Evolutionary conservation across 163 green algal genomes (phyloP), one percentile per base, ranked within the genome.

Genomic region (Scenedesmus sp.): DNA sequence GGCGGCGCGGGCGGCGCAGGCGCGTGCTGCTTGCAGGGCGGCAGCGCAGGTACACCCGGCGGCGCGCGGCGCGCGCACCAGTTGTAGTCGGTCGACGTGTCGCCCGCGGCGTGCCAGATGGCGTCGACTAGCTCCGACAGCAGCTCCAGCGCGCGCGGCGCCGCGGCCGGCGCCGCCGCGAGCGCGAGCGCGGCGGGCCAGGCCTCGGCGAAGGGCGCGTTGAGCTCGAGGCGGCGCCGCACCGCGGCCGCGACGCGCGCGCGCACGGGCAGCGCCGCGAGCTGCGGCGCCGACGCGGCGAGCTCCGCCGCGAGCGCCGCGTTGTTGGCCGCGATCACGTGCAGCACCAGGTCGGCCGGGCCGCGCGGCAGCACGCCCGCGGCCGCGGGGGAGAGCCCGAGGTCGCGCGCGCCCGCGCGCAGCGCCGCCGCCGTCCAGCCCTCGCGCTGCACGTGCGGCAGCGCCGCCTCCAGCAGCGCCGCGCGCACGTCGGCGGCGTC

Each of bases 21-120:
- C n/a, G n/a, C n/a, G n/a, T n/a, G n/a, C n/a, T n/a, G n/a, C n/a
- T n/a, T n/a, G n/a, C n/a, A n/a, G n/a, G n/a, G n/a, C n/a, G n/a
- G n/a, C n/a, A n/a, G n/a, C n/a, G n/a, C n/a, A n/a, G n/a, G n/a
- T n/a, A n/a, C n/a, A n/a, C n/a, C n/a, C n/a, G n/a, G n/a, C n/a
- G n/a, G n/a, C n/a, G n/a, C n/a, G n/a, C n/a, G n/a, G n/a, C n/a
- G n/a, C n/a, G n/a, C n/a, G n/a, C n/a, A n/a, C n/a, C n/a, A n/a
- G n/a, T n/a, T 86, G 34, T 80, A 70, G 81, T 93, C 92, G 26
- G 85, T 81, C 17, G 90, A 90, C 0, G 64, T 77, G 76, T 96
- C 92, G 10, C 90, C 92, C 45, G 85, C 85, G 18, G 82, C 86
- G 31, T 90, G 77, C 87, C 88, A 93, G 2, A 93, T 75, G 45